A percentile compares a stretch with the other conserved stretches of the same genome.
phyloP scores from a whole-genome alignment of 2,329 filamentous ascomycete genomes.

The Penicillium sp. region DNA sequence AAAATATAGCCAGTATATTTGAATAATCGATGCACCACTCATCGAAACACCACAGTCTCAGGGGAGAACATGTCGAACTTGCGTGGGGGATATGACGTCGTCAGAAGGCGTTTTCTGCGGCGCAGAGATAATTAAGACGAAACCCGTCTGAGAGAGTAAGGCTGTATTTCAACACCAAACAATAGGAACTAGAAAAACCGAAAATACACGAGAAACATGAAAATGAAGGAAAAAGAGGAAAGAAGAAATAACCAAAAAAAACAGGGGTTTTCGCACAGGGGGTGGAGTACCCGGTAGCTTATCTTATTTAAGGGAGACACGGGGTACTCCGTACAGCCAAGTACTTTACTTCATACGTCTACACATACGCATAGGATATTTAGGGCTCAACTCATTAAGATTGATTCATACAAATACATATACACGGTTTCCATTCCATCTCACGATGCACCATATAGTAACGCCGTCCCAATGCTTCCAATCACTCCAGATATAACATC shows the following conservation, averaged over 20 bases:
- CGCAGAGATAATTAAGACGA: not conserved
- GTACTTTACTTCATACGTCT: not conserved
- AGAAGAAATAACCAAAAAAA: not conserved
- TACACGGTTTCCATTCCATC: not conserved
- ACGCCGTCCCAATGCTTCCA: constrained; percentile 35
- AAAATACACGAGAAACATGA: not conserved
- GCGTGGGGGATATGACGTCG: constrained; percentile 6
- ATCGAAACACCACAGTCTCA: not conserved
- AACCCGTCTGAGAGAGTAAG: not conserved
- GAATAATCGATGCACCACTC: not conserved
- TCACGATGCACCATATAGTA: constrained; percentile 18
- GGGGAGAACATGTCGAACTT: constrained; percentile 1
- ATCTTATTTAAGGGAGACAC: not conserved
- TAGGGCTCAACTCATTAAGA: not conserved
- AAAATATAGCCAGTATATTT: not conserved
- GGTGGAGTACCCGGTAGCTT: not conserved
- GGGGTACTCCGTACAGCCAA: not conserved
- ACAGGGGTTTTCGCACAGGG: not conserved
- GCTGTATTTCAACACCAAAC: not conserved
- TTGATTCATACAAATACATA: constrained; percentile 6
- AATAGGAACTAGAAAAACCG: not conserved
- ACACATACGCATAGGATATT: not conserved
- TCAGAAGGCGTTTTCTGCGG: not conserved
- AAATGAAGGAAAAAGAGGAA: not conserved
- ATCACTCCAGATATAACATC: constrained; percentile 16